These are phyloP conservation scores for Colletotrichum sp. DNA, from an alignment of 2,329 filamentous ascomycete species.

Conservation along the genomic window DNA sequence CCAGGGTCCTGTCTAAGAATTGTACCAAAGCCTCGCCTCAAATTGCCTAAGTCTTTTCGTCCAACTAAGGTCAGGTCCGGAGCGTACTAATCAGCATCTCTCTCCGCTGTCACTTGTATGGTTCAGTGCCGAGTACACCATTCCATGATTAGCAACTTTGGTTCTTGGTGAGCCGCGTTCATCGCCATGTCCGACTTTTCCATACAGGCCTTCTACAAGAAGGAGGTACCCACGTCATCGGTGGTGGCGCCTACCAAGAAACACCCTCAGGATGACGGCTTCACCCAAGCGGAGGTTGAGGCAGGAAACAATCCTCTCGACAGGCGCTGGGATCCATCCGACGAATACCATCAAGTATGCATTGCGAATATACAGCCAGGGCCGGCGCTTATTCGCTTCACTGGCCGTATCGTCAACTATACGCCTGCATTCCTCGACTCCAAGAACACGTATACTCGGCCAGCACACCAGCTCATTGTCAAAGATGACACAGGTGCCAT, in stretches of 20 bases:
- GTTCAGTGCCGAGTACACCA: neutral
- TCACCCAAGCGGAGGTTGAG: slow-evolving; percentile 52
- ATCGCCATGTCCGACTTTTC: slow-evolving; percentile 27
- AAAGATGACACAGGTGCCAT: slow-evolving; percentile 60
- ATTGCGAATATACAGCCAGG: slow-evolving; percentile 55
- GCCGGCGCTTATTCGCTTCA: slow-evolving; percentile 53
- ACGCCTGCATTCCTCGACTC: slow-evolving; percentile 44
- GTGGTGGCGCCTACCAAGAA: slow-evolving; percentile 11
- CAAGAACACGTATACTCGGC: slow-evolving; percentile 39
- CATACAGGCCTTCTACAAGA: slow-evolving; percentile 39
- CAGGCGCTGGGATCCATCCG: slow-evolving; percentile 42
- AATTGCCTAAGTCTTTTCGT: neutral
- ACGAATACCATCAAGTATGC: slow-evolving; percentile 49
- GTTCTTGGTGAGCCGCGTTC: neutral
- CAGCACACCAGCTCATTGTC: slow-evolving; percentile 57
- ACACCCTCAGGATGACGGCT: slow-evolving; percentile 48
- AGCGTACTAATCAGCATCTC: neutral
- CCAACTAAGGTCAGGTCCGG: neutral
- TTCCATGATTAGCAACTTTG: neutral
- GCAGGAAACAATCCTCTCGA: slow-evolving; percentile 40
- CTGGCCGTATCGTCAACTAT: slow-evolving; percentile 62
- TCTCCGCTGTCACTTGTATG: neutral
- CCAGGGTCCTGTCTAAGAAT: neutral
- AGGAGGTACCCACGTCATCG: slow-evolving; percentile 22
- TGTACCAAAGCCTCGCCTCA: neutral